Evolutionary conservation across 1,139 yeast species (phyloP).

Genomic region (Zygosaccharomyces sapae): DNA sequence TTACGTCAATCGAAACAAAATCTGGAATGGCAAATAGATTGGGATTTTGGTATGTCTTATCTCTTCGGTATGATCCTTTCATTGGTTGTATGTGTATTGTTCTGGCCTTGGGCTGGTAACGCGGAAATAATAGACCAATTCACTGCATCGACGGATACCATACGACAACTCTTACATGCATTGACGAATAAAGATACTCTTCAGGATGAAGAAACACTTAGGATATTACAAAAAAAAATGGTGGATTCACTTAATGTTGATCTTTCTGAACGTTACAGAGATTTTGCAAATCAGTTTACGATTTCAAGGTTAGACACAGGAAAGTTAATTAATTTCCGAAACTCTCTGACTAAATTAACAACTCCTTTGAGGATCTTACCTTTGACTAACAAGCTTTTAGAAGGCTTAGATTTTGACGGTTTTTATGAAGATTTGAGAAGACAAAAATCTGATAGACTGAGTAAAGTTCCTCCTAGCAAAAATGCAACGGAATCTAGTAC

Average conservation of each 20-base stretch:
- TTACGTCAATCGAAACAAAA: conserved; percentile 22
- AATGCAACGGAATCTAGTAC: conserved; percentile 11
- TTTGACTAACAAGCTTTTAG: conserved; percentile 21
- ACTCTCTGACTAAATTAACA: conserved; percentile 40
- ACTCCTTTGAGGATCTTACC: conserved; percentile 44
- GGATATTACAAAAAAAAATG: conserved; percentile 33
- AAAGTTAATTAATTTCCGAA: conserved; percentile 40
- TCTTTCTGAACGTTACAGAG: conserved; percentile 43
- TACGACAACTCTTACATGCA: conserved; percentile 28
- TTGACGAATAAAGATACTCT: conserved; percentile 23
- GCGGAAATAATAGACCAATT: conserved; percentile 28
- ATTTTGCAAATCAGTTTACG: conserved; percentile 42
- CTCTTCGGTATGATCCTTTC: conserved; percentile 42
- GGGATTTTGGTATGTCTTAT: conserved; percentile 46
- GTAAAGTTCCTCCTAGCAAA: not conserved
- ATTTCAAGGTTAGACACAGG: conserved; percentile 37
- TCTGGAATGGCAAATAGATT: conserved; percentile 39
- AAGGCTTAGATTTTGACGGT: conserved; percentile 19
- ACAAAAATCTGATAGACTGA: conserved; percentile 2
- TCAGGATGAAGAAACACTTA: conserved; percentile 19
- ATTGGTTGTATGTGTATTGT: conserved; percentile 35
- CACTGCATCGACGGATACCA: conserved; percentile 22
- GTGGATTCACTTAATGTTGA: conserved; percentile 35
- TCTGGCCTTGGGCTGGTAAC: conserved; percentile 44
- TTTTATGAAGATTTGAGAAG: conserved; percentile 17